Conservation (phyloP, 139 green algal species). For the Ettlia oleoabundans region DNA sequence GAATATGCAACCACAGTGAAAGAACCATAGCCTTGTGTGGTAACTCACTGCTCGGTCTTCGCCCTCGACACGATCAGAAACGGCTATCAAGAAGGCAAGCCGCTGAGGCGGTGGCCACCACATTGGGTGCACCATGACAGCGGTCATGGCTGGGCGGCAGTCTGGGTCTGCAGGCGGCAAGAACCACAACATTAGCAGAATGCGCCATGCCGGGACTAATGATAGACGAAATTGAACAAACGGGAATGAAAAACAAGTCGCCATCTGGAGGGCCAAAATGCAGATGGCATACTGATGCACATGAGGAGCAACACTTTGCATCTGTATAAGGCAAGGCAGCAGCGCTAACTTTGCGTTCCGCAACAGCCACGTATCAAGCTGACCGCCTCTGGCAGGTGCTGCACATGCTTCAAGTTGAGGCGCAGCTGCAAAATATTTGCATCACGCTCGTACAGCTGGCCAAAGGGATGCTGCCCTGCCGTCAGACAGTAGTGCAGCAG, state of each 20-base stretch:
- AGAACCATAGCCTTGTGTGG: too few species aligned
- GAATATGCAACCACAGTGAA: too few species aligned
- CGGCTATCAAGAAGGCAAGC: slow-evolving; percentile 92
- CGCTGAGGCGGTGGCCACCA: slow-evolving; percentile 86
- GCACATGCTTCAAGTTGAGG: slow-evolving; percentile 53
- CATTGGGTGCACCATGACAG: slow-evolving; percentile 86
- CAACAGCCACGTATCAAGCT: slow-evolving; percentile 69
- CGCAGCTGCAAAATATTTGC: slow-evolving; percentile 81
- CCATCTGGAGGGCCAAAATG: too few species aligned
- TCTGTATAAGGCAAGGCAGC: background rate
- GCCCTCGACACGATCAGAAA: slow-evolving; percentile 86
- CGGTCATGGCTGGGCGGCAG: slow-evolving; percentile 68
- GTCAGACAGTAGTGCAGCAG: slow-evolving; percentile 91
- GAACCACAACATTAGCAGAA: background rate
- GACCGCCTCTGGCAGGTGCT: slow-evolving; percentile 68
- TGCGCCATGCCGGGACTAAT: too few species aligned
- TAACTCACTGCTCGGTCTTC: slow-evolving; percentile 82
- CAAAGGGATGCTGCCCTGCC: slow-evolving; percentile 91
- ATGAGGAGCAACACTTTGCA: background rate
- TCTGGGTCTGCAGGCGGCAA: slow-evolving; percentile 44
- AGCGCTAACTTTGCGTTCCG: slow-evolving; percentile 21
- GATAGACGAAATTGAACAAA: too few species aligned
- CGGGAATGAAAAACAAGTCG: too few species aligned
- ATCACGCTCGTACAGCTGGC: slow-evolving; percentile 86
- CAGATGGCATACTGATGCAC: background rate